Evolutionary conservation across 75 land plant species (phyloP).

Genomic region (Pseudotsuga menziesii): DNA sequence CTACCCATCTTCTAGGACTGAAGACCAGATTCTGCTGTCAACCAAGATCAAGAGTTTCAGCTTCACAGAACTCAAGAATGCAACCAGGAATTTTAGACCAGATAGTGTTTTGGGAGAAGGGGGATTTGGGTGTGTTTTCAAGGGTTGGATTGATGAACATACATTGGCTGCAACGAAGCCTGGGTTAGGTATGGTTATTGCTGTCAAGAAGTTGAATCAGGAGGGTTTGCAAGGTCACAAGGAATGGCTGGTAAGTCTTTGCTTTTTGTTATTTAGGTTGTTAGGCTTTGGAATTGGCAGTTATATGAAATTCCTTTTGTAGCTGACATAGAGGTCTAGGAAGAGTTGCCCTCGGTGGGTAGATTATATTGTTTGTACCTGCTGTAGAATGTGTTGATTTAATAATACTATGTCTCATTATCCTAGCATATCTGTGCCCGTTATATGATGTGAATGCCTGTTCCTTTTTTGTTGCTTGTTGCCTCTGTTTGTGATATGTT

Average conservation of each 20-base stretch:
- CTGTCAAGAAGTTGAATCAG: constrained; percentile 41
- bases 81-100: constrained; percentile 38
- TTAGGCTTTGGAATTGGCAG: too few relatives aligned
- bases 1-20: constrained; percentile 15
- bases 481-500: too few relatives aligned
- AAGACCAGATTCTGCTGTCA: constrained; percentile 26
- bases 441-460: too few relatives aligned
- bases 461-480: too few relatives aligned
- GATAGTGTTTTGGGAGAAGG: constrained; percentile 35
- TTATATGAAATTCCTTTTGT: too few relatives aligned
- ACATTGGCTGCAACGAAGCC: constrained; percentile 22
- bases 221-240: constrained; percentile 38
- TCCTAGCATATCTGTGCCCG: too few relatives aligned
- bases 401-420: too few relatives aligned
- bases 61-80: constrained; percentile 30
- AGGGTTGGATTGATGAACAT: constrained; percentile 33
- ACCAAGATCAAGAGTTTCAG: constrained; percentile 28
- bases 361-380: too few relatives aligned
- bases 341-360: too few relatives aligned
- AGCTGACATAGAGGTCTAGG: too few relatives aligned
- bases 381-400: too few relatives aligned
- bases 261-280: neutral
- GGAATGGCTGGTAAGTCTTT: constrained; percentile 40
- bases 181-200: constrained; percentile 31
- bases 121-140: constrained; percentile 32